Conservation (phyloP, 768 basidiomycete species). For the Boletus barrowsii region DNA sequence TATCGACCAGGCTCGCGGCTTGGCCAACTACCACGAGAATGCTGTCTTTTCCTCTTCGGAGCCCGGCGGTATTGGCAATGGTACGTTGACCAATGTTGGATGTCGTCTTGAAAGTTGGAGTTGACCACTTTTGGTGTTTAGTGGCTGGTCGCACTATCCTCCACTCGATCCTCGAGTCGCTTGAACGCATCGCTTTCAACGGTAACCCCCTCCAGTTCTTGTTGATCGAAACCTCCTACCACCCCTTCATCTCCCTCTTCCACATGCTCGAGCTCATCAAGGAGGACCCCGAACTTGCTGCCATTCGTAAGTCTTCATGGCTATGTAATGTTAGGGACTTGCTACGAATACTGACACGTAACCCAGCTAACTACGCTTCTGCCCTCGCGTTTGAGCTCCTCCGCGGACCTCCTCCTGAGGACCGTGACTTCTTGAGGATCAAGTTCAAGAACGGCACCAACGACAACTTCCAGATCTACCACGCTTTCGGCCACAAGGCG, state of each 20-base stretch:
- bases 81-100: constrained; percentile 42
- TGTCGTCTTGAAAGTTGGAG: neutral
- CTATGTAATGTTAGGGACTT: neutral
- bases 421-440: constrained; percentile 80
- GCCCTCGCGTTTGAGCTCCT: constrained; percentile 78
- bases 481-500: constrained; percentile 69
- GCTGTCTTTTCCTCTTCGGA: constrained; percentile 65
- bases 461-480: constrained; percentile 59
- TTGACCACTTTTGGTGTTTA: constrained; percentile 29
- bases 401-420: constrained; percentile 69
- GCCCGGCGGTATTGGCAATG: constrained; percentile 71
- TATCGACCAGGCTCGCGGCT: constrained; percentile 67
- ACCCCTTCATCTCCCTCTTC: constrained; percentile 89
- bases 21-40: constrained; percentile 79
- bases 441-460: constrained; percentile 81
- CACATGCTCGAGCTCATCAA: constrained; percentile 64
- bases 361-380: constrained; percentile 66
- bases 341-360: constrained; percentile 12
- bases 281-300: constrained; percentile 55
- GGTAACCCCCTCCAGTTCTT: constrained; percentile 77
- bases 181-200: constrained; percentile 77
- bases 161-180: constrained; percentile 64
- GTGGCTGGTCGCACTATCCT: constrained; percentile 83
- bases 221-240: constrained; percentile 80
- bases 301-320: constrained; percentile 54